Evolutionary conservation across 306 rosid species (phyloP).

Genomic region (Quercus cerris): DNA sequence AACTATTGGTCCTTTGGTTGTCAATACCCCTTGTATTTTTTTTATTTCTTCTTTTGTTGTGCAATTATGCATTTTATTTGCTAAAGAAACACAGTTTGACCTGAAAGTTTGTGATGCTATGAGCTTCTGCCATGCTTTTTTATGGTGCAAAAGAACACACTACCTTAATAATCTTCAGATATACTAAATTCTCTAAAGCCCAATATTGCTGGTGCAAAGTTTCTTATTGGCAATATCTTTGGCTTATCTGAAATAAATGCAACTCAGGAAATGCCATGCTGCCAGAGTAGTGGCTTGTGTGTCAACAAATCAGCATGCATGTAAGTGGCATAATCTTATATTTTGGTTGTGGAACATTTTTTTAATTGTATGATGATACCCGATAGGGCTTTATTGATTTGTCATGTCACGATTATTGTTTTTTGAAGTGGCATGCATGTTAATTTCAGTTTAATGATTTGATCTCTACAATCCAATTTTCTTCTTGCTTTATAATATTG

Average conservation of each 20-base stretch:
- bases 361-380: not conserved
- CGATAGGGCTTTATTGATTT: not conserved
- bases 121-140: not conserved
- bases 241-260: conserved; percentile 42
- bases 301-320: conserved; percentile 46
- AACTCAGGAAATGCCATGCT: conserved; percentile 29
- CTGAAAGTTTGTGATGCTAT: not conserved
- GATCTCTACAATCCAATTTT: conserved; percentile 3
- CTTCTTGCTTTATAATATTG: not conserved
- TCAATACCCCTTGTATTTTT: not conserved
- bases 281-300: conserved; percentile 33
- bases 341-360: not conserved
- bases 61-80: not conserved
- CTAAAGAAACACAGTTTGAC: conserved; percentile 13
- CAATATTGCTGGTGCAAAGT: conserved; percentile 43
- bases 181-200: conserved; percentile 57
- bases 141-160: not conserved
- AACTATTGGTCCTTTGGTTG: conserved; percentile 1
- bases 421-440: conserved; percentile 11
- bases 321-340: conserved; percentile 43
- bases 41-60: not conserved
- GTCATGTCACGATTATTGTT: conserved; percentile 1
- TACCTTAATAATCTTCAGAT: conserved; percentile 67
- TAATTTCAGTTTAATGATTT: not conserved
- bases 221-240: conserved; percentile 52